Evolutionary conservation across 352 stramenopile genomes (phyloP).

Genomic region (Pythium periplocum): DNA sequence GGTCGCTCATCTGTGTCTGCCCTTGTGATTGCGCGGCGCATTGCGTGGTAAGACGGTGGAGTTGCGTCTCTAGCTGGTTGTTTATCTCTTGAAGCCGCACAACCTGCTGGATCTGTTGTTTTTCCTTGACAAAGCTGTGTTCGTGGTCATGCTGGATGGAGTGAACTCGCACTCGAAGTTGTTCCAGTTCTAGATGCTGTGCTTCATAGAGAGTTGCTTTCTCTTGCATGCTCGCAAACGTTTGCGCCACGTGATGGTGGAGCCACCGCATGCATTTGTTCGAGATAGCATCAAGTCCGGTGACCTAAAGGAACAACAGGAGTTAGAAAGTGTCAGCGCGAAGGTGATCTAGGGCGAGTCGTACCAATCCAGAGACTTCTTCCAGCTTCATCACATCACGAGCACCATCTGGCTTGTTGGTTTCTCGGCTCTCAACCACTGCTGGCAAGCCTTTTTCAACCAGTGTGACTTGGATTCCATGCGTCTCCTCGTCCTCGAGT

Average conservation of each 20-base stretch:
- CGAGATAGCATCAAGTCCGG: constrained; percentile 36
- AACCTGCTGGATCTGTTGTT: constrained; percentile 19
- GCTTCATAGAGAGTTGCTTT: constrained; percentile 39
- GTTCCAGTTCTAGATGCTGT: constrained; percentile 40
- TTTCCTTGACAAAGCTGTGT: constrained; percentile 19
- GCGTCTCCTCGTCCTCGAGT: constrained; percentile 20
- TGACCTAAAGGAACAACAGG: constrained; percentile 21
- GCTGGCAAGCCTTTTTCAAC: no score
- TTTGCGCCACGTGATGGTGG: constrained; percentile 38
- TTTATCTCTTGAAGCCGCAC: constrained; percentile 10
- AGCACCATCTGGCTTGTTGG: neutral
- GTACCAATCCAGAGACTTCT: neutral
- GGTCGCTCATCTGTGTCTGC: constrained; percentile 30
- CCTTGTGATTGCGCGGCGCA: constrained; percentile 20
- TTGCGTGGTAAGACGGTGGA: constrained; percentile 11
- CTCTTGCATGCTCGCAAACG: constrained; percentile 36
- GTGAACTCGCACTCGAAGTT: constrained; percentile 26
- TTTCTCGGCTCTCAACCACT: neutral
- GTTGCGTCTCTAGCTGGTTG: constrained; percentile 16
- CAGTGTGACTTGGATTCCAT: no score
- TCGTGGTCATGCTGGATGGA: constrained; percentile 16
- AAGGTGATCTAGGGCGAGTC: neutral
- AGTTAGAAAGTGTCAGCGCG: neutral
- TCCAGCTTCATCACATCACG: neutral
- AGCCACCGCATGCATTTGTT: constrained; percentile 54